Conservation (phyloP, 164 flowering plant species). For the Amborella trichopoda region DNA sequence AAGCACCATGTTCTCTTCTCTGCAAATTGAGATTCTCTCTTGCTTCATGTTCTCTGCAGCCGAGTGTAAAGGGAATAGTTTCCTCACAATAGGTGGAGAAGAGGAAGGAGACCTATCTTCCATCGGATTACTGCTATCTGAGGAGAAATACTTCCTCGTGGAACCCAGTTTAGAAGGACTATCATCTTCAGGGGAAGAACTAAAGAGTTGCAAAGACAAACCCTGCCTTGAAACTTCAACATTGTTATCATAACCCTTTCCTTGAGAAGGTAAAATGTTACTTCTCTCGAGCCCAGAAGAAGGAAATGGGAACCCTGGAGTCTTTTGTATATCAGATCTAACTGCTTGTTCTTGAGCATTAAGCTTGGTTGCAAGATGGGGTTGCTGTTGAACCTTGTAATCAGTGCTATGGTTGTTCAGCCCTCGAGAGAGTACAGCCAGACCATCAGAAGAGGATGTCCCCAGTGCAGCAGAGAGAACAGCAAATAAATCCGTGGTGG, state of each 20-base stretch:
- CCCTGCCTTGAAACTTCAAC: constrained; percentile 27
- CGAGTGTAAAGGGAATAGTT: constrained; percentile 53
- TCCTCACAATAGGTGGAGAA: constrained; percentile 61
- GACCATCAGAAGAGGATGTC: constrained; percentile 30
- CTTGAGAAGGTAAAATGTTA: constrained; percentile 41
- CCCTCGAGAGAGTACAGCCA: constrained; percentile 32
- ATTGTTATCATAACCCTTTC: constrained; percentile 44
- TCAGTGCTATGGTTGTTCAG: constrained; percentile 29
- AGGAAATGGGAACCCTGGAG: constrained; percentile 18
- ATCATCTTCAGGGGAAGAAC: constrained; percentile 58
- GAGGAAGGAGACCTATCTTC: constrained; percentile 73
- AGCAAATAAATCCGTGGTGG: constrained; percentile 59
- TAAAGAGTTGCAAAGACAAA: constrained; percentile 58
- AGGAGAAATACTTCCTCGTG: constrained; percentile 60
- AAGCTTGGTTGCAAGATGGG: constrained; percentile 14
- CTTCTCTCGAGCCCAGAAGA: constrained; percentile 43
- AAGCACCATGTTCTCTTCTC: constrained; percentile 22
- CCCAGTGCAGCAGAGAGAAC: constrained; percentile 45
- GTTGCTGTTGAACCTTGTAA: constrained; percentile 15
- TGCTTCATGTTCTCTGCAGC: constrained; percentile 26
- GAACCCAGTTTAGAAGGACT: constrained; percentile 44
- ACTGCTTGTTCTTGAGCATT: constrained; percentile 20
- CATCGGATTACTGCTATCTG: constrained; percentile 74
- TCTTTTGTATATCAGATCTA: constrained; percentile 18
- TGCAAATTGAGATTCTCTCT: constrained; percentile 22